Conservation (phyloP, 2,329 filamentous ascomycete species). For the Phyllosticta citribraziliensis region DNA sequence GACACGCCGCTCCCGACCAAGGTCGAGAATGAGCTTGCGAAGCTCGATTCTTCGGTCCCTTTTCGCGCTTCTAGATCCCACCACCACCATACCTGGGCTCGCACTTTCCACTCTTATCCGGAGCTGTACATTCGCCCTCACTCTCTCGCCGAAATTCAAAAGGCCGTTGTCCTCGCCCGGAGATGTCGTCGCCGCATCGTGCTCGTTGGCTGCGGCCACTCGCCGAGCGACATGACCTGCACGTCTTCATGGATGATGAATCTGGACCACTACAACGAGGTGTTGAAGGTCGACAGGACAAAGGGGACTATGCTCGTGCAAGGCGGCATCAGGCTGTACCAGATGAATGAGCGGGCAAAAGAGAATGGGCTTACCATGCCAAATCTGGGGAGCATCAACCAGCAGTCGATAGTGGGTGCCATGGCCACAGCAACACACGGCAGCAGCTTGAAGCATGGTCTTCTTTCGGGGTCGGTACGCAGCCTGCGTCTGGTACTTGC, state of each 20-base stretch:
- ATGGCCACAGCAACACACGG: constrained; percentile 93
- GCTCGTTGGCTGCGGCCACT: constrained; percentile 84
- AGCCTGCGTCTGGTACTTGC: constrained; percentile 72
- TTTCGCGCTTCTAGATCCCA: constrained; percentile 68
- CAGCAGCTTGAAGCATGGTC: constrained; percentile 71
- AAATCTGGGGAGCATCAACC: constrained; percentile 89
- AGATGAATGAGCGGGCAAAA: constrained; percentile 65
- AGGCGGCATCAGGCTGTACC: constrained; percentile 75
- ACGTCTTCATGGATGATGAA: constrained; percentile 93
- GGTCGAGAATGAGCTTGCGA: constrained; percentile 46
- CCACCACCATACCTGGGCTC: constrained; percentile 86
- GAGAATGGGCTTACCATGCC: constrained; percentile 72
- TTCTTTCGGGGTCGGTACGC: constrained; percentile 70
- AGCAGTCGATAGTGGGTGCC: constrained; percentile 85
- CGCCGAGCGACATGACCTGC: constrained; percentile 83
- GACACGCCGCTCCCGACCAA: constrained; percentile 29
- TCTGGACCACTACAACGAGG: constrained; percentile 68
- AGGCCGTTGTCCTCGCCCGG: constrained; percentile 70
- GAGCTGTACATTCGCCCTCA: constrained; percentile 86
- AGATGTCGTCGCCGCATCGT: constrained; percentile 72
- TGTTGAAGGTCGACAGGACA: constrained; percentile 59
- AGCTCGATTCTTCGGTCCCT: constrained; percentile 53
- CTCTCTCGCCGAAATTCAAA: constrained; percentile 70
- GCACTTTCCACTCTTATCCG: constrained; percentile 79
- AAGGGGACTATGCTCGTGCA: constrained; percentile 65